Base-by-base conservation (phyloP, 257 asterid genomes). In the Solanum neorickii region DNA sequence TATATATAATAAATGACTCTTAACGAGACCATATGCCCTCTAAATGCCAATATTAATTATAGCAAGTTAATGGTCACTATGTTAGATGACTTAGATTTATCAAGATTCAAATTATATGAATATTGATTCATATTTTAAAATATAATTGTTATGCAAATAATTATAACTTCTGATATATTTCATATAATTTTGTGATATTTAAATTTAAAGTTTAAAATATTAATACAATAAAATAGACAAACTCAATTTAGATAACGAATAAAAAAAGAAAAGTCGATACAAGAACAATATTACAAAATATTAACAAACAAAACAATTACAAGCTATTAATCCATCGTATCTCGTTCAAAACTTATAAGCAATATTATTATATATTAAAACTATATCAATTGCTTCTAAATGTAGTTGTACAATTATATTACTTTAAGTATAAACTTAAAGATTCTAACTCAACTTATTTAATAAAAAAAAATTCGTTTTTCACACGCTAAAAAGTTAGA, bases 201-300 rank as follows among this genome's bases (percentile, higher is more conserved):
- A 2, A 60, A 23, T 60, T 60, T 60, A 10, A 23, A 9, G 23
- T 23, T 60, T 9, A 60, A 52, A 16, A 18, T 56, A 2, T 56
- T 62, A 21, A 21, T 46, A 10, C 6, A 7, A 46, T 46, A 78
- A 78, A 46, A 78, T 25, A 41, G 9, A 44, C 2, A 44, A 77
- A 25, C 1, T 25, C 9, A 25, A 44, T 44, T 77, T 25, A 44
- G 3, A 77, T 13, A 3, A n/a, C 0, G 3, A 25, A 77, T 33
- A 0, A 23, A 13, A 14, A 3, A 33, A 4, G 4, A 4, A 33
- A 33, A 33, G 4, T 3, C 5, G 0, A 3, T 33, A 33, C 5
- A 33, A 33, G 12, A 13, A 27, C 35, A 75, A 39, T 3, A 41
- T 12, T 21, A 76, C 3, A 42, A 12, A n/a, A n/a, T 2, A 23